Base-by-base conservation (phyloP, 805 yeast genomes). In the Metschnikowia vanudenii region DNA sequence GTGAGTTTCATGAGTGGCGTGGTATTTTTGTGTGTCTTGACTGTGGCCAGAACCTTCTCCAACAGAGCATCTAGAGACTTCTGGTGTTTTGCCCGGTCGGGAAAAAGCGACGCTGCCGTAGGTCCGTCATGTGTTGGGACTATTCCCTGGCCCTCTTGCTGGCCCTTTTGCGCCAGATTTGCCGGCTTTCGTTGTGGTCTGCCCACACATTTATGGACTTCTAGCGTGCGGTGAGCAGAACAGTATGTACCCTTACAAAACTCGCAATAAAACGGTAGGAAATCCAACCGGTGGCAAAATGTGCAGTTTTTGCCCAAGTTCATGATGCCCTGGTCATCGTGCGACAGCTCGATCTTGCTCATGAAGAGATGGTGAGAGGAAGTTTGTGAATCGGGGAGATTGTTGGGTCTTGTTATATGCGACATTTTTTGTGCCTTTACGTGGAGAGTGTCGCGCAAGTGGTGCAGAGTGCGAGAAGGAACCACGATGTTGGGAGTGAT, bases 221-320 rank as follows among this genome's bases (percentile, higher is more conserved):
- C 69, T 29, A 60, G 47, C 13, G 59, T 56, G 37, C 83, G 56
- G 56, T 81, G 87, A 35, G 74, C 71, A 9, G 74, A 67, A 56
- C 87, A 81, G 54, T 60, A 81, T 2, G 70, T 62, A 19, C 58
- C 53, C 10, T 69, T 57, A 56, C 82, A 78, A 42, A 67, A 70
- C 36, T 74, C 75, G 58, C 87, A 82, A 14, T 61, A 61, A 57
- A 73, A 81, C 14, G 87, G 87, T 24, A 82, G 63, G 52, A 81
- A 82, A 58, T 82, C 87, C 6, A 80, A 63, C 50, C 67, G 69
- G 38, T 73, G 65, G 58, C 87, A 82, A 14, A 71, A 63, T 22
- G 60, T 55, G 59, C 87, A 82, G 55, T 80, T 79, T 47, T 73
- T 62, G n/a, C 87, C 87, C 5, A 82, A 73, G 39, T 82, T 76